A percentile compares a stretch with the other conserved stretches of the same genome.
phyloP scores from a whole-genome alignment of 768 basidiomycete species.

The Leccinum rimulosum region DNA sequence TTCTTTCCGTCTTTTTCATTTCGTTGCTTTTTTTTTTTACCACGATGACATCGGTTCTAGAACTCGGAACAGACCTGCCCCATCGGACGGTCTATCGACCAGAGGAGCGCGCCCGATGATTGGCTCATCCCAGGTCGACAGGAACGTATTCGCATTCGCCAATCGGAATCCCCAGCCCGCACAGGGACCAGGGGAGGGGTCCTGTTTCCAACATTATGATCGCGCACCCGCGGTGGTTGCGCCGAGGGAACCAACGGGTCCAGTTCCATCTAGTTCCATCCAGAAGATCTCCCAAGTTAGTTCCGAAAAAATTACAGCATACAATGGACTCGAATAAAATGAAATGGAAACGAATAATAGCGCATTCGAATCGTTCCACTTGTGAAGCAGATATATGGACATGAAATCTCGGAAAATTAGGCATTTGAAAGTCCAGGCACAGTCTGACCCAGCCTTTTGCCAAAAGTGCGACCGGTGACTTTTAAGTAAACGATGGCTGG shows the following conservation, averaged over 20 bases:
- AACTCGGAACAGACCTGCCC: slow-evolving; percentile 5
- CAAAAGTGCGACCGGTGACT: slow-evolving; percentile 3
- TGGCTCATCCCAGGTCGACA: neutral
- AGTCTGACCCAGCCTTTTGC: slow-evolving; percentile 6
- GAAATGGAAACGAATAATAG: neutral
- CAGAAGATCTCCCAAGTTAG: neutral
- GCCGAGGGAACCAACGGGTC: neutral
- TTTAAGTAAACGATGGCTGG: slow-evolving; percentile 2
- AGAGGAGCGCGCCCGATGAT: neutral
- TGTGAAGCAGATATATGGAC: neutral
- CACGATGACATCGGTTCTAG: slow-evolving; percentile 10
- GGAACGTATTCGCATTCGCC: slow-evolving; percentile 6
- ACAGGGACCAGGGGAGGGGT: slow-evolving; percentile 2
- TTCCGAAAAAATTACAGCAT: neutral
- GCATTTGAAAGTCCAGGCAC: slow-evolving; percentile 5
- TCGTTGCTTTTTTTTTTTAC: neutral
- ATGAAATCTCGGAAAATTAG: neutral
- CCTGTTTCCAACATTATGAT: slow-evolving; percentile 6
- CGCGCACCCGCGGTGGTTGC: neutral
- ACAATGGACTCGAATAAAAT: neutral
- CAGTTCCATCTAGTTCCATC: neutral
- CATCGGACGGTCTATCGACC: neutral
- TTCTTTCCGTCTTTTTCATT: neutral
- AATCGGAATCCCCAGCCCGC: neutral
- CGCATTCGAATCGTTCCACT: neutral